Percentiles rank a stretch among this genome's conserved stretches.
Conservation (phyloP, 768 basidiomycete species). For the Leccinum longicurvipes region DNA sequence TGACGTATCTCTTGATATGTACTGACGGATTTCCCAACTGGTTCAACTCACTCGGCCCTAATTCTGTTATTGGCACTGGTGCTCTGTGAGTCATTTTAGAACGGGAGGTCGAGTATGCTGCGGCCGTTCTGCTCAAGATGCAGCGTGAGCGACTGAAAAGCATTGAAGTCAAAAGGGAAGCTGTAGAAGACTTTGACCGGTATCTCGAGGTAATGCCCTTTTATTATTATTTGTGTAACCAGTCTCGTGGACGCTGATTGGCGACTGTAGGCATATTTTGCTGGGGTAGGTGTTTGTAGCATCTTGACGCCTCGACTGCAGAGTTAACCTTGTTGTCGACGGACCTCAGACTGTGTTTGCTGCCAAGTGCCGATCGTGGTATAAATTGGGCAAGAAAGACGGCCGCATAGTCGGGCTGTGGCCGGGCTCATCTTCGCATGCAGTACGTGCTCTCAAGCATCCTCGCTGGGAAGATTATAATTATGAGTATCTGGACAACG, state of each 20-base stretch:
- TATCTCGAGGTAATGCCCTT: constrained; percentile 45
- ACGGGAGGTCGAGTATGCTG: constrained; percentile 54
- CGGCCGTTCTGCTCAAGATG: constrained; percentile 53
- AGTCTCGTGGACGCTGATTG: neutral
- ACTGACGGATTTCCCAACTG: constrained; percentile 69
- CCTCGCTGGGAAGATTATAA: constrained; percentile 67
- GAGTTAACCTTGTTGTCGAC: constrained; percentile 3
- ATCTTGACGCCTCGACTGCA: neutral
- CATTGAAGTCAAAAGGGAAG: constrained; percentile 56
- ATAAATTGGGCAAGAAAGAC: constrained; percentile 54
- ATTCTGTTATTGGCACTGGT: constrained; percentile 52
- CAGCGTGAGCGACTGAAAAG: constrained; percentile 61
- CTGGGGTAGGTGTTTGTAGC: constrained; percentile 1
- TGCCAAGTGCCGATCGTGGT: constrained; percentile 61
- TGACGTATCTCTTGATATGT: constrained; percentile 55
- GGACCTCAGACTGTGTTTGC: constrained; percentile 50
- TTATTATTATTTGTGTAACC: too few relatives aligned
- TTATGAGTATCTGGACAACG: constrained; percentile 44
- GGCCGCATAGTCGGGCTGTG: constrained; percentile 57
- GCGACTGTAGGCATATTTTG: constrained; percentile 12
- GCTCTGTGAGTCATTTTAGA: constrained; percentile 56
- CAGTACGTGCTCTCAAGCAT: constrained; percentile 43
- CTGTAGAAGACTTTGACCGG: constrained; percentile 59
- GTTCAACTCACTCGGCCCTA: constrained; percentile 58
- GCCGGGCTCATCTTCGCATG: constrained; percentile 59